Base-by-base conservation (phyloP, 352 stramenopile species). In the Pythium rhizo-oryzae region DNA sequence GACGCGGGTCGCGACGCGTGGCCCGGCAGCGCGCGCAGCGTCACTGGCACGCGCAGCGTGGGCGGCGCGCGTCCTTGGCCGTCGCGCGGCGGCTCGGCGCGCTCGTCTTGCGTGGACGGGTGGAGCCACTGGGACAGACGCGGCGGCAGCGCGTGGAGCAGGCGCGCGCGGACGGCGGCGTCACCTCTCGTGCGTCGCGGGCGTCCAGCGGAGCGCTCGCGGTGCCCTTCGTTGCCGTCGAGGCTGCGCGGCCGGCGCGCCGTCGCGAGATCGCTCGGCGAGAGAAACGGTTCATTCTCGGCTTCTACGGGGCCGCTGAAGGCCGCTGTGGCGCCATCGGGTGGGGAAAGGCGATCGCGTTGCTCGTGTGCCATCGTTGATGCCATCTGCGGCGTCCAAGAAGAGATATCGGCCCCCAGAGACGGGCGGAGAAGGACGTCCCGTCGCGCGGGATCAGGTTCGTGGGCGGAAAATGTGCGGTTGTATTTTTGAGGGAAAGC, bases 111-210 rank as follows among this genome's bases (percentile, higher is more conserved):
- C 12, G 39, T 15, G 11, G 41, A 64, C 11, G 59, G 35, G 50
- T 73, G 59, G 18, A 79, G 64, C 72, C 72, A 79, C 59, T 76
- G 72, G n/a, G 65, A 75, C 53, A 72, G 60, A 24, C 72, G 72
- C 50, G 65, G 69, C 2, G 70, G 55, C 52, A 70, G 51, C 37
- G 67, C 71, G 23, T 72, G 41, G 6, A 78, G 44, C 33, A 78
- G 57, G 1, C 59, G 67, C 23, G 62, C 30, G 43, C 58, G 53
- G 19, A 61, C 18, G 18, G 44, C 46, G 1, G 3, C 46, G 25
- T 39, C 21, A 21, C 15, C 16, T 39, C 41, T 28, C 44, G 44
- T 30, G 58, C 33, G 53, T 3, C 18, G 33, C 52, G 13, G 18
- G 28, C 16, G 12, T 21, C 18, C 28, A 7, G 52, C n/a, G 52